Percentiles rank a stretch among this genome's conserved stretches.
Evolutionary conservation across 305 asterid genomes (phyloP).

Genomic region (Coffea humblotiana): DNA sequence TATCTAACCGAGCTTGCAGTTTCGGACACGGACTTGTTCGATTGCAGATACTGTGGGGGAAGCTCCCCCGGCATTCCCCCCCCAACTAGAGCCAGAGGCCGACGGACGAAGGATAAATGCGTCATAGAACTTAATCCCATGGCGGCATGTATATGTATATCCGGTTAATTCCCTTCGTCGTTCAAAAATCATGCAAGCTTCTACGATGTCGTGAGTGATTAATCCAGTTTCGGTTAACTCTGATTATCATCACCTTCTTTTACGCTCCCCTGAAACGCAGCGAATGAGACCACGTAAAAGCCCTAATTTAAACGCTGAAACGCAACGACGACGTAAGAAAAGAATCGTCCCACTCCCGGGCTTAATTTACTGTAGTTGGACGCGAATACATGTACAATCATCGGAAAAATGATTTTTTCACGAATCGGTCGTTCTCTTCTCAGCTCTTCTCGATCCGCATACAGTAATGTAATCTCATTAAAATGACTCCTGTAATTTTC

Average conservation of each 20-base stretch:
- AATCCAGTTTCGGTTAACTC: neutral
- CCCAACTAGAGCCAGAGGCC: neutral
- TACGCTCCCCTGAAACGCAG: no score
- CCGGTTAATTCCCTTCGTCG: neutral
- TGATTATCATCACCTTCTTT: neutral
- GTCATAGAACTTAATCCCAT: neutral
- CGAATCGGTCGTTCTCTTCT: constrained; percentile 50
- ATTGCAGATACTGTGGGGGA: no score
- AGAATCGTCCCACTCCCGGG: neutral
- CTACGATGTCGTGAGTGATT: neutral
- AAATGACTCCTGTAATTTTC: neutral
- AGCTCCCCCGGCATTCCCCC: no score
- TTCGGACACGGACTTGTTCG: no score
- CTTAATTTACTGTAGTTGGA: neutral
- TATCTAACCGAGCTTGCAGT: no score
- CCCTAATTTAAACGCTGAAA: constrained; percentile 6
- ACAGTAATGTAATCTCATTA: constrained; percentile 35
- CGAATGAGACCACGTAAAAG: neutral
- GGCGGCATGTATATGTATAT: neutral
- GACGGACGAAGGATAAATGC: neutral
- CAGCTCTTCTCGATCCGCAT: constrained; percentile 40
- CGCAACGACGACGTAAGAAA: neutral
- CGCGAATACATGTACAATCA: constrained; percentile 23
- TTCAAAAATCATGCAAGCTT: neutral
- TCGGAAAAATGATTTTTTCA: constrained; percentile 43